Conservation (phyloP, 1,139 yeast species). For the Suhomyces guaymorum region DNA sequence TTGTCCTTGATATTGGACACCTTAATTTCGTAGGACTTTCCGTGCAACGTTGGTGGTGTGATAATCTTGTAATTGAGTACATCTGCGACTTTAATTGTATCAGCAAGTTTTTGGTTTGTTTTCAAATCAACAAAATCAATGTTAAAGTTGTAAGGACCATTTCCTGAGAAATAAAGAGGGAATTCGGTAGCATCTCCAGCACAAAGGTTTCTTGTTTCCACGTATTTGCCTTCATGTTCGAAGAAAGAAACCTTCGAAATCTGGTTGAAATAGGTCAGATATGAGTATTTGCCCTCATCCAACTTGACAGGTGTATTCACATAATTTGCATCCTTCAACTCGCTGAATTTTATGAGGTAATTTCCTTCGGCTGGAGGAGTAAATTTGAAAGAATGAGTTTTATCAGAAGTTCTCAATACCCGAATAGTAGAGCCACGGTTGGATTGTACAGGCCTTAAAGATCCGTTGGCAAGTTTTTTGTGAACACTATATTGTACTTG, state of each 20-base stretch:
- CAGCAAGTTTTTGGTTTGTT: conserved; percentile 40
- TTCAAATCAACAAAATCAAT: conserved; percentile 51
- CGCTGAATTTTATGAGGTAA: conserved; percentile 68
- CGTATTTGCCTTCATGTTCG: conserved; percentile 15
- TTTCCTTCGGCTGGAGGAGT: conserved; percentile 81
- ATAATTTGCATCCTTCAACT: conserved; percentile 58
- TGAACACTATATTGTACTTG: conserved; percentile 62
- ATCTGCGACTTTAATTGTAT: conserved; percentile 45
- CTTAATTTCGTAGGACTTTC: conserved; percentile 69
- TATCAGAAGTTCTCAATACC: conserved; percentile 24
- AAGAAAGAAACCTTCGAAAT: conserved; percentile 45
- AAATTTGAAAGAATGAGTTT: conserved; percentile 53
- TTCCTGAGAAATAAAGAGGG: conserved; percentile 68
- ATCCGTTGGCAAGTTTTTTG: conserved; percentile 39
- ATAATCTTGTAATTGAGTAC: conserved; percentile 46
- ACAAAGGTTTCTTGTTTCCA: conserved; percentile 35
- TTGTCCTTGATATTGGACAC: conserved; percentile 69
- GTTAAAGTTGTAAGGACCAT: conserved; percentile 70
- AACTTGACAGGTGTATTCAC: conserved; percentile 32
- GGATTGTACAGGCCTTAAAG: conserved; percentile 32
- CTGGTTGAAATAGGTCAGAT: conserved; percentile 54
- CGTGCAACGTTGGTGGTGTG: conserved; percentile 57
- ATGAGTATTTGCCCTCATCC: conserved; percentile 40
- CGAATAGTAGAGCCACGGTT: conserved; percentile 33
- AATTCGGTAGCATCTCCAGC: conserved; percentile 41